Base-by-base conservation (phyloP, 352 stramenopile species). In the Phytopythium mirpurense region DNA sequence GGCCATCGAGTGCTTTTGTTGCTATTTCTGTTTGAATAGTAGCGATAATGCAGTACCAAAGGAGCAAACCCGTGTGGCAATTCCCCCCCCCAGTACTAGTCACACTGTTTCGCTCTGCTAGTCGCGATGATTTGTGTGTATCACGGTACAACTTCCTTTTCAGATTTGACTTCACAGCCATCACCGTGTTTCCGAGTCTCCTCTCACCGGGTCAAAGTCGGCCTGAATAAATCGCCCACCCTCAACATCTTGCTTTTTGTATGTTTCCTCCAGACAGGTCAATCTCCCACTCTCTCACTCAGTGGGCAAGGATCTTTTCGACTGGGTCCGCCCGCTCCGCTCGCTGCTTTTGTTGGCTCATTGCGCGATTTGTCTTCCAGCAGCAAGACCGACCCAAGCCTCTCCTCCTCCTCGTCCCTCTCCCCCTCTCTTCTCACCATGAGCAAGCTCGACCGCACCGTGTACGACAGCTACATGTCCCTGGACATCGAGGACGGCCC, bases 381-480 rank as follows among this genome's bases (percentile, higher is more conserved):
- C 32, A 36, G 36, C 46, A 23, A 45, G 40, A 61, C 49, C 57
- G 48, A 46, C 21, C 37, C 40, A 29, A 45, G 40, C 40, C 5
- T 37, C 29, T 38, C 37, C 34, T 29, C n/a, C 46, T 42, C 32
- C 29, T 15, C 31, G 19, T 44, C 57, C 41, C 16, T 37, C 45
- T 51, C 6, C 41, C 44, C 18, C 19, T n/a, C n/a, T n/a, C n/a
- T n/a, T n/a, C n/a, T n/a, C 16, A 73, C 44, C 63, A 91, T 91
- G 80, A 91, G 80, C 80, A 85, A 85, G 70, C 73, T 91, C 59
- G 80, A 91, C 63, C 78, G 75, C 56, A 65, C 75, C 54, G 76
- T 91, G 40, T 91, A 91, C 74, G 76, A 91, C 69, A 56, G 65
- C 37, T 91, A 91, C 75, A 89, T 91, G 80, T 55, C 57, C 14